phyloP scores from a whole-genome alignment of 768 basidiomycete genomes.

The Coprinopsis cinerea region DNA sequence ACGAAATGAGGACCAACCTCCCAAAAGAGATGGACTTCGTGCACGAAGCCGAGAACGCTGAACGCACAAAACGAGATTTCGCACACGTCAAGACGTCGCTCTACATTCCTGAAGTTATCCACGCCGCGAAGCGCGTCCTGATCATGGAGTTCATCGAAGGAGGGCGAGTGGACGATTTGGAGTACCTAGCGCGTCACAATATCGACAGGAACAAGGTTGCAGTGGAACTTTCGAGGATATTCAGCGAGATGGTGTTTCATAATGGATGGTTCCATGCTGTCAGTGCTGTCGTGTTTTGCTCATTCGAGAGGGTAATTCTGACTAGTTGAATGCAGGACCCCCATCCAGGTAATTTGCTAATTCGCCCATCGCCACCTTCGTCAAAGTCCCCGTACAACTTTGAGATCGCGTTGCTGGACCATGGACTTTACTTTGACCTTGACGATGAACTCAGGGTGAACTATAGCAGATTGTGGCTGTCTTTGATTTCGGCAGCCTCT shows the following conservation, averaged over 20 bases:
- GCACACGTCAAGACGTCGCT: slow-evolving; percentile 64
- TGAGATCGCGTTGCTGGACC: slow-evolving; percentile 92
- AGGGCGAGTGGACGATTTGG: slow-evolving; percentile 81
- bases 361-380: slow-evolving; percentile 58
- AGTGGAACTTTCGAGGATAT: slow-evolving; percentile 84
- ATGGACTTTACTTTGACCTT: slow-evolving; percentile 91
- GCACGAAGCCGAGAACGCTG: slow-evolving; percentile 84
- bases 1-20: slow-evolving; percentile 90
- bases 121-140: slow-evolving; percentile 77
- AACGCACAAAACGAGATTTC: slow-evolving; percentile 68
- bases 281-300: slow-evolving; percentile 21
- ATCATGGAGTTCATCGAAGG: slow-evolving; percentile 95
- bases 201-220: slow-evolving; percentile 95
- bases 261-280: slow-evolving; percentile 89
- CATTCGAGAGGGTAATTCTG: slow-evolving; percentile 4
- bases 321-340: slow-evolving; percentile 54
- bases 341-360: slow-evolving; percentile 78
- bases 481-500: slow-evolving; percentile 73
- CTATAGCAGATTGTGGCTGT: slow-evolving; percentile 86
- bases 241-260: slow-evolving; percentile 92
- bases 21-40: slow-evolving; percentile 95
- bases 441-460: slow-evolving; percentile 74
- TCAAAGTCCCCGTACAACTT: slow-evolving; percentile 89
- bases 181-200: slow-evolving; percentile 69
- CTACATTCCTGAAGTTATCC: slow-evolving; percentile 82